Evolutionary conservation across 2,329 filamentous ascomycete genomes (phyloP), one percentile per base, ranked within the genome.

Genomic region (Kalaharituber pfeilii): DNA sequence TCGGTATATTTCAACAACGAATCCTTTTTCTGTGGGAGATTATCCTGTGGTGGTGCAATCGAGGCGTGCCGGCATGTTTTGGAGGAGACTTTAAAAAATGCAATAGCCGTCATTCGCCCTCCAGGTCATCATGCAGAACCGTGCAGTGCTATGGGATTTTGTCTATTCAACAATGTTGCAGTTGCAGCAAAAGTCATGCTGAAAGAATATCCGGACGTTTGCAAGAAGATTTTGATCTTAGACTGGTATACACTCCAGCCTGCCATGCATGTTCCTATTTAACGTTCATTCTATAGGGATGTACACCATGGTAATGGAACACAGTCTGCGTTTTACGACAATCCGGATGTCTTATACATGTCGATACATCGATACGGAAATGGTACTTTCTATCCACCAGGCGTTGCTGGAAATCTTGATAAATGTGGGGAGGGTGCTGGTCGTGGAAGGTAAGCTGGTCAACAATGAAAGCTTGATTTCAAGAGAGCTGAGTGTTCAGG

Each of bases 121-220:
- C 91, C 91, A 0, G 91, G 91, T 0, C 91, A 98, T 65, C 91
- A 98, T 67, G 91, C 91, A 1, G 91, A 98, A 66, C 81, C 79
- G 55, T 77, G 91, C 63, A 74, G 80, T 30, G 78, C 89, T 0
- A 91, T 94, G 76, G 91, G 91, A 0, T 98, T 98, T 66, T 98
- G 91, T 67, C 78, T 96, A 56, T 96, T 96, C 71, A 95, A 98
- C 71, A 98, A 98, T 65, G 91, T 96, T 2, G 87, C 86, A 20
- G 84, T 98, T 56, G 89, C 88, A 1, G 82, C 87, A n/a, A 82
- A 79, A 56, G 84, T 88, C 11, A 95, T 88, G 66, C 87, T 94
- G 66, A 72, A 75, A 52, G 80, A 87, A 56, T 91, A 84, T 62
- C 84, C 84, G 1, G 78, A 89, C 2, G 71, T 71, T 7, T 95